Evolutionary conservation across 2,329 filamentous ascomycete genomes (phyloP), one percentile per base, ranked within the genome.

Genomic region (Leptographium lundbergii): DNA sequence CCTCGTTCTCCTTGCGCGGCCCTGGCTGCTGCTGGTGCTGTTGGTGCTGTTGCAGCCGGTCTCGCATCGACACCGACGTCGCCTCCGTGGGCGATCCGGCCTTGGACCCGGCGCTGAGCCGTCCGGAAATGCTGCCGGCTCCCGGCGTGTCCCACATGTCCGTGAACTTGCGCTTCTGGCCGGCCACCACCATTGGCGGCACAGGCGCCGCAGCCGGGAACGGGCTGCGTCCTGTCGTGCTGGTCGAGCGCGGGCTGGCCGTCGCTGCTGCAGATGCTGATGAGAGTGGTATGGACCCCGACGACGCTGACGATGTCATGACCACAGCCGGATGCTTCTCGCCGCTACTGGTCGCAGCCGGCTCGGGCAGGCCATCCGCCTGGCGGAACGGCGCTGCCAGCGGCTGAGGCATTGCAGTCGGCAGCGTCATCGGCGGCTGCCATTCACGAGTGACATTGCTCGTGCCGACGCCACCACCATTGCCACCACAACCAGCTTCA

Each of bases 111-210:
- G 48, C 1, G 51, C 54, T 6, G 57, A 60, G 7, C 57, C 59
- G 1, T 61, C 42, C 42, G 5, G 19, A 34, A 34, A 11, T 6
- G 42, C 42, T 24, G 42, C 47, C 24, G 9, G 22, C 10, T 11
- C 60, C 27, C 32, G 62, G 50, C 39, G 58, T 42, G 22, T 67
- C 66, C 11, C 63, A 62, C 11, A 63, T 61, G 27, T 72, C 71
- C 45, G 65, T 61, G 48, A 70, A 68, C 63, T 75, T 76, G 50
- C 74, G 68, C 64, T 76, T 76, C 62, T 72, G 72, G 6, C 73
- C 72, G 6, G 68, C 69, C 63, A 69, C 64, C 42, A 64, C 64
- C 60, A 66, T 65, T 1, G 68, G 66, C 34, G 65, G 64, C 22
- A 58, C 47, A 7, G 54, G 55, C 9, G 59, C 54, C 0, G 6